phyloP scores from a whole-genome alignment of 2,329 filamentous ascomycete genomes.

The Akanthomyces dipterigenus region DNA sequence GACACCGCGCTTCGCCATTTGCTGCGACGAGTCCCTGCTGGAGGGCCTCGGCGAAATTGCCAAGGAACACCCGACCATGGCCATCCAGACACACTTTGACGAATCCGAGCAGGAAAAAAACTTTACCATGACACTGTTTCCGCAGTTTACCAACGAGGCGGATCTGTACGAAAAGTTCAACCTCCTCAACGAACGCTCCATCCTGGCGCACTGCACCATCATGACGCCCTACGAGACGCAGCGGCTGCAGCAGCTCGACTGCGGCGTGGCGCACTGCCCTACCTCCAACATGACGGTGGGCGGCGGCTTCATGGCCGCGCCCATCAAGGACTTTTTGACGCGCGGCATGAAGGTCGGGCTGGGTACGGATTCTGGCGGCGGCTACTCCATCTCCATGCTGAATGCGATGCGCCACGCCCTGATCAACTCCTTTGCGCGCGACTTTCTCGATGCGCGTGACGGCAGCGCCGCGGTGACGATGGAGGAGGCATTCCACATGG shows the following conservation, averaged over 20 bases:
- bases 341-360: constrained; percentile 58
- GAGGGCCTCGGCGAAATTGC: constrained; percentile 49
- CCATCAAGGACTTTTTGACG: constrained; percentile 49
- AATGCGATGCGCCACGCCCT: constrained; percentile 53
- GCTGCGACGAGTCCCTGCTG: constrained; percentile 49
- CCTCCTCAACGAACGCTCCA: constrained; percentile 47
- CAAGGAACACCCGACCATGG: constrained; percentile 37
- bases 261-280: constrained; percentile 59
- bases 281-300: constrained; percentile 57
- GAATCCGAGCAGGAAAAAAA: constrained; percentile 55
- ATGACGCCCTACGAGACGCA: constrained; percentile 50
- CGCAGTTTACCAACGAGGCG: constrained; percentile 47
- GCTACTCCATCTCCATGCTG: constrained; percentile 54
- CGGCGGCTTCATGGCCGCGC: constrained; percentile 56
- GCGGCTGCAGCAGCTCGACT: constrained; percentile 38
- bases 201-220: constrained; percentile 61
- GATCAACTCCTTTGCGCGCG: constrained; percentile 44
- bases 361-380: constrained; percentile 58
- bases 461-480: constrained; percentile 39
- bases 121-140: constrained; percentile 49
- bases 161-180: constrained; percentile 52
- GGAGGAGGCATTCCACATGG: constrained; percentile 51
- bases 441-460: constrained; percentile 30
- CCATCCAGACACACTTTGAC: constrained; percentile 63
- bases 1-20: constrained; percentile 56